A percentile compares a stretch with the other conserved stretches of the same genome.
Conservation (phyloP, 2,329 filamentous ascomycete species). For the Xylariaceae sp. region DNA sequence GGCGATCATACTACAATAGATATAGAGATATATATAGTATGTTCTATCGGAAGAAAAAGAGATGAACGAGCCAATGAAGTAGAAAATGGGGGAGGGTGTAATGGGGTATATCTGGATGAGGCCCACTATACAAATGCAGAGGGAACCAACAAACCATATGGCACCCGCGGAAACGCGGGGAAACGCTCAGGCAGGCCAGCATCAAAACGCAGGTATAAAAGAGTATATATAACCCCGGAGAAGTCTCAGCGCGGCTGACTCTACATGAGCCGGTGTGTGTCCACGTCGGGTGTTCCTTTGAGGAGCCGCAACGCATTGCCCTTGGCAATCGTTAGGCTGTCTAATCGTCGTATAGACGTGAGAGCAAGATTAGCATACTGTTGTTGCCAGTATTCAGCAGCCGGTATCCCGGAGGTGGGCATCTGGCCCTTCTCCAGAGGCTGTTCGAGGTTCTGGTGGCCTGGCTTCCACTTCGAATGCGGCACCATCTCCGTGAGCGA, state of each 20-base stretch:
- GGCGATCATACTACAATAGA: background rate
- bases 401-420: conserved; percentile 32
- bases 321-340: conserved; percentile 17
- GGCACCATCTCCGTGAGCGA: conserved; percentile 48
- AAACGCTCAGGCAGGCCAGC: background rate
- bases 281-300: conserved; percentile 19
- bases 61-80: background rate
- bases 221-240: background rate
- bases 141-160: conserved; percentile 11
- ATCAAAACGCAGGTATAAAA: background rate
- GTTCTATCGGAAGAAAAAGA: background rate
- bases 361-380: conserved; percentile 25
- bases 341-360: conserved; percentile 18
- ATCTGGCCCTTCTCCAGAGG: conserved; percentile 23
- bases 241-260: background rate
- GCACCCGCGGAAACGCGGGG: conserved; percentile 3
- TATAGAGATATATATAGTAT: conserved; percentile 1
- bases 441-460: conserved; percentile 19
- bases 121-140: background rate
- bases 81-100: background rate
- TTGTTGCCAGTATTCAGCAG: conserved; percentile 29
- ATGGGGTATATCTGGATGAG: conserved; percentile 9
- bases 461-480: conserved; percentile 40
- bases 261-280: conserved; percentile 15
- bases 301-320: conserved; percentile 17